Evolutionary conservation across 164 flowering plant species (phyloP).

Genomic region (Vitis rupestris): DNA sequence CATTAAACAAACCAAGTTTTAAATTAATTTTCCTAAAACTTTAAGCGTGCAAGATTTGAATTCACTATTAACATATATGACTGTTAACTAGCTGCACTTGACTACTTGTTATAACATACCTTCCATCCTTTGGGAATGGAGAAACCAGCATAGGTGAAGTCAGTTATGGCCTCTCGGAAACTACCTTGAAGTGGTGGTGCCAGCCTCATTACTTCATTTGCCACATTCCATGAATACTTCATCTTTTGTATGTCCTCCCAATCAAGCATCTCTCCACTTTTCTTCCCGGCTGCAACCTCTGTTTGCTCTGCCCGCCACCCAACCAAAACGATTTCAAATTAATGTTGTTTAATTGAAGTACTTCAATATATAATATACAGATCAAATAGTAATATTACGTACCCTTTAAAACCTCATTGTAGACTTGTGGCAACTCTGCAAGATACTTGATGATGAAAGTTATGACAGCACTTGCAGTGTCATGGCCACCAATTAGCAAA

Average conservation of each 20-base stretch:
- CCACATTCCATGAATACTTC: conserved; percentile 61
- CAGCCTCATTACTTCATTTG: conserved; percentile 46
- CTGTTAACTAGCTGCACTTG: no score
- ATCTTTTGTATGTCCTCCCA: conserved; percentile 55
- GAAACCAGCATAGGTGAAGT: conserved; percentile 48
- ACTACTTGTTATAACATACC: conserved; percentile 19
- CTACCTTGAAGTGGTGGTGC: conserved; percentile 51
- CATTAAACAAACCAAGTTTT: no score
- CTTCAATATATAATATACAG: background rate
- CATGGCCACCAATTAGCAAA: conserved; percentile 55
- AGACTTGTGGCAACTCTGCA: conserved; percentile 45
- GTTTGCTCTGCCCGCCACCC: conserved; percentile 33
- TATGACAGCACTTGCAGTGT: conserved; percentile 49
- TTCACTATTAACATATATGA: no score
- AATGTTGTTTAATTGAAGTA: background rate
- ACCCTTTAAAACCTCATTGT: conserved; percentile 38
- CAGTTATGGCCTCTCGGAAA: conserved; percentile 45
- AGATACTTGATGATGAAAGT: conserved; percentile 50
- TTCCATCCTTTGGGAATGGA: conserved; percentile 65
- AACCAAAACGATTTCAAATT: background rate
- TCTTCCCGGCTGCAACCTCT: conserved; percentile 29
- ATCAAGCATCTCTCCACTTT: conserved; percentile 38
- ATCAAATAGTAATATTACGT: background rate
- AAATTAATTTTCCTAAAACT: background rate
- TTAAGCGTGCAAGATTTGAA: no score